A percentile compares a stretch with the other conserved stretches of the same genome.
These are phyloP conservation scores for Kwoniella newhampshirensis DNA, from an alignment of 768 basidiomycete genomes.

Conservation along the genomic window DNA sequence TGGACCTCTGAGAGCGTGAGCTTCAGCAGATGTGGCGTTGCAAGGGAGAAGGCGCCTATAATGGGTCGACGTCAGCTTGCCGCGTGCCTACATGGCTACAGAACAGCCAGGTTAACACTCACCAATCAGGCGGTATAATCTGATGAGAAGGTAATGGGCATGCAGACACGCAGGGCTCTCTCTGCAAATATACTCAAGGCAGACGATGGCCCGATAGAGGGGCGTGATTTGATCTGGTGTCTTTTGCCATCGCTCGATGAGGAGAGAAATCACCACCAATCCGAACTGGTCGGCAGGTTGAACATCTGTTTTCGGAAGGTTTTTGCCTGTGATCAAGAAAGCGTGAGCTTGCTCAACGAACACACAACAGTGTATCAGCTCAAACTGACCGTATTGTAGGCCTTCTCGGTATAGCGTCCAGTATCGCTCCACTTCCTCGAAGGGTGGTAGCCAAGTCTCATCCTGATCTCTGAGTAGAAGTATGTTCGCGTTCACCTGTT, in stretches of 20 bases:
- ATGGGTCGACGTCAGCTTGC: slow-evolving; percentile 9
- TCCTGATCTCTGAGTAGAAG: slow-evolving; percentile 17
- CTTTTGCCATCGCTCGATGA: slow-evolving; percentile 11
- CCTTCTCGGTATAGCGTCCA: slow-evolving; percentile 36
- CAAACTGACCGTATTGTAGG: slow-evolving; percentile 34
- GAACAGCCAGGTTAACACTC: neutral
- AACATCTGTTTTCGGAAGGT: slow-evolving; percentile 37
- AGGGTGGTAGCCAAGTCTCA: slow-evolving; percentile 12
- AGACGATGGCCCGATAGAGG: slow-evolving; percentile 29
- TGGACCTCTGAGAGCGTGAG: slow-evolving; percentile 36
- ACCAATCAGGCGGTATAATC: slow-evolving; percentile 45
- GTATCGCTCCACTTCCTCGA: slow-evolving; percentile 15
- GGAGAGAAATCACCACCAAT: slow-evolving; percentile 15
- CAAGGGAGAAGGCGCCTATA: slow-evolving; percentile 20
- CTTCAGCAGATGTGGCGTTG: slow-evolving; percentile 5
- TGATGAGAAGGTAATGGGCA: slow-evolving; percentile 36
- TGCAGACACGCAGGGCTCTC: slow-evolving; percentile 31
- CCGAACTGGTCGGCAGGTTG: slow-evolving; percentile 35
- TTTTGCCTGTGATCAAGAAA: slow-evolving; percentile 18
- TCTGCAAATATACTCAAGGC: slow-evolving; percentile 25
- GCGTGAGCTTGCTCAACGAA: neutral
- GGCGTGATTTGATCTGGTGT: neutral
- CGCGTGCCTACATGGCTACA: neutral
- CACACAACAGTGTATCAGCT: too few species aligned
- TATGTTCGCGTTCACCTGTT: slow-evolving; percentile 21